These are phyloP conservation scores for Cercophora scortea DNA, from an alignment of 495 filamentous ascomycete genomes.

Conservation along the genomic window DNA sequence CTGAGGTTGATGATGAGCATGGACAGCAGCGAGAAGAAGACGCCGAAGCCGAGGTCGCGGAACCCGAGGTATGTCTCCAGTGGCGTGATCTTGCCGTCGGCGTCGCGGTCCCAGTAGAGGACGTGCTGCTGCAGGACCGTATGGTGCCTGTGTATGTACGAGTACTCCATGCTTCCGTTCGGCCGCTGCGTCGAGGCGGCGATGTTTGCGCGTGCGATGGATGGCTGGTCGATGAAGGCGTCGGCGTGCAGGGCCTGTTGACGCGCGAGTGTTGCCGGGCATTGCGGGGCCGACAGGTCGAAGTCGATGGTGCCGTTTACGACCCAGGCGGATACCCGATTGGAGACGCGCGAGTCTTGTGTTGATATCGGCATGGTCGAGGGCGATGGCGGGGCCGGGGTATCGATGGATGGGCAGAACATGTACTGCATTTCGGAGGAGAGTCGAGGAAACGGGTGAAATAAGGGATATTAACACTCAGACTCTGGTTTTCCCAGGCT, in stretches of 20 bases:
- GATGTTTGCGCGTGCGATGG: slow-evolving; percentile 28
- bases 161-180: slow-evolving; percentile 20
- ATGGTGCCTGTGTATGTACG: neutral
- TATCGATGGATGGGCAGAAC: no score
- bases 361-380: no score
- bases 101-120: slow-evolving; percentile 39
- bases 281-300: neutral
- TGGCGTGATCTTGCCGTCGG: slow-evolving; percentile 45
- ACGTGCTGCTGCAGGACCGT: slow-evolving; percentile 47
- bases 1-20: slow-evolving; percentile 39
- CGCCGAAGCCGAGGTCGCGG: slow-evolving; percentile 41
- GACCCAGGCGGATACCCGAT: no score
- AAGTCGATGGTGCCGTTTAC: slow-evolving; percentile 1
- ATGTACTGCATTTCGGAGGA: no score
- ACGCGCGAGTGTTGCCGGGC: slow-evolving; percentile 4
- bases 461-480: no score
- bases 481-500: no score
- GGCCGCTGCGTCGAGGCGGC: slow-evolving; percentile 24
- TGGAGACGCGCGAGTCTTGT: neutral
- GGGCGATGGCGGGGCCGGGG: no score
- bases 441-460: no score
- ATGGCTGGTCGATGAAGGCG: slow-evolving; percentile 6
- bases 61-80: slow-evolving; percentile 48
- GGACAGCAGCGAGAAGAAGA: slow-evolving; percentile 36
- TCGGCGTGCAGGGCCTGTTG: slow-evolving; percentile 8